Conservation (phyloP, 768 basidiomycete species). For the Lactarius trivialis region DNA sequence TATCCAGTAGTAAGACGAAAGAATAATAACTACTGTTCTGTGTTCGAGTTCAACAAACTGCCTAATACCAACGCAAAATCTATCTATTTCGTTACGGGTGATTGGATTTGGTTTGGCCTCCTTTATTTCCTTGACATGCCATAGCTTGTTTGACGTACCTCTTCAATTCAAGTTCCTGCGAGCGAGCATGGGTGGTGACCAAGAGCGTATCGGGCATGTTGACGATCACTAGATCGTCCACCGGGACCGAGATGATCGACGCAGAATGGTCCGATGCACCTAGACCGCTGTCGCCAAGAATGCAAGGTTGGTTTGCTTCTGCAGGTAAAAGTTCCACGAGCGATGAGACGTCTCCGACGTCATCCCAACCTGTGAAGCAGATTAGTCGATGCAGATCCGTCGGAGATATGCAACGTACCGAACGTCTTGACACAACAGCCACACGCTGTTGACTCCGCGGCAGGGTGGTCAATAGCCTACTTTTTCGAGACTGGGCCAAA, state of each 20-base stretch:
- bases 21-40: not conserved
- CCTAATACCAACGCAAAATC: too few relatives aligned
- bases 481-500: constrained; percentile 77
- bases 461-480: constrained; percentile 85
- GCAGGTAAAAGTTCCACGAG: constrained; percentile 80
- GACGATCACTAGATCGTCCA: constrained; percentile 85
- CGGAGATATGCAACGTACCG: constrained; percentile 43
- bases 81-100: too few relatives aligned
- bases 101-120: too few relatives aligned
- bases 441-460: constrained; percentile 85
- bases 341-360: constrained; percentile 87
- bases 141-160: constrained; percentile 77
- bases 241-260: constrained; percentile 26
- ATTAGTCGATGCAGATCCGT: not conserved
- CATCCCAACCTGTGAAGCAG: constrained; percentile 68
- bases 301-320: constrained; percentile 76
- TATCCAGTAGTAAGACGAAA: not conserved
- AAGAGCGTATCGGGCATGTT: constrained; percentile 88
- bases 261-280: constrained; percentile 52
- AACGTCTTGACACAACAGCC: constrained; percentile 85
- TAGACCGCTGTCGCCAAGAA: constrained; percentile 67
- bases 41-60: constrained; percentile 9
- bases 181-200: constrained; percentile 82
- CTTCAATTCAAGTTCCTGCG: constrained; percentile 87
- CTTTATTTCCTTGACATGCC: too few relatives aligned